Base-by-base conservation (phyloP, 2,329 filamentous ascomycete species). In the Neofusicoccum kwambonambiense region DNA sequence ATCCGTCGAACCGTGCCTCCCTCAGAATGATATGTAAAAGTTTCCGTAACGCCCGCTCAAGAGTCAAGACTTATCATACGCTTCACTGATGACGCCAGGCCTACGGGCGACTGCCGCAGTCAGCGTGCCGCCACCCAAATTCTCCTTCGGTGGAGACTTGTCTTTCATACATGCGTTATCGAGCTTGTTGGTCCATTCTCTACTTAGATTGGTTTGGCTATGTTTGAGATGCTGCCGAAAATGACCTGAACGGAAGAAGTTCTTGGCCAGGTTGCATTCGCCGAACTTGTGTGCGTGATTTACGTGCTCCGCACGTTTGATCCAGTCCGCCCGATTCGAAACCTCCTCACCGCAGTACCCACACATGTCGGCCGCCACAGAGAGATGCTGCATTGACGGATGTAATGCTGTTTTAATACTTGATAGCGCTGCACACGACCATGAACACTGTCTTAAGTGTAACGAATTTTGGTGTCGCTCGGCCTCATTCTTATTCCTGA, bases 221-320 rank as follows among this genome's bases (percentile, higher is more conserved):
- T 99, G 95, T 82, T 98, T 99, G 65, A 99, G 83, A 78, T 99
- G 95, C 78, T 99, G 95, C 66, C 95, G 89, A 83, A 99, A 99
- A 77, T 99, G 95, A 77, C 99, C 95, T 37, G 95, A 95, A 41
- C 95, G 87, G 81, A 91, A 99, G 77, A 19, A 3, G 0, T 19
- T 19, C 2, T 19, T 19, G 19, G 19, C 2, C 19, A 19, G 99
- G 99, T 77, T 19, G 19, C 19, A 19, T 19, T 19, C 19, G 19
- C 19, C 19, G 2, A 19, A 19, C 19, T 19, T 19, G 19, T 19
- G 2, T 19, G 1, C 19, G 19, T 19, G 19, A 19, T 19, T 98
- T 98, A 99, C 81, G 80, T 99, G 95, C 64, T 91, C 89, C 62
- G 93, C 88, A 65, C 95, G 89, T 67, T 87, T 84, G 61, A 96